Base-by-base conservation (phyloP, 1,284 basidiomycete species). In the Sphaerobolus stellatus region DNA sequence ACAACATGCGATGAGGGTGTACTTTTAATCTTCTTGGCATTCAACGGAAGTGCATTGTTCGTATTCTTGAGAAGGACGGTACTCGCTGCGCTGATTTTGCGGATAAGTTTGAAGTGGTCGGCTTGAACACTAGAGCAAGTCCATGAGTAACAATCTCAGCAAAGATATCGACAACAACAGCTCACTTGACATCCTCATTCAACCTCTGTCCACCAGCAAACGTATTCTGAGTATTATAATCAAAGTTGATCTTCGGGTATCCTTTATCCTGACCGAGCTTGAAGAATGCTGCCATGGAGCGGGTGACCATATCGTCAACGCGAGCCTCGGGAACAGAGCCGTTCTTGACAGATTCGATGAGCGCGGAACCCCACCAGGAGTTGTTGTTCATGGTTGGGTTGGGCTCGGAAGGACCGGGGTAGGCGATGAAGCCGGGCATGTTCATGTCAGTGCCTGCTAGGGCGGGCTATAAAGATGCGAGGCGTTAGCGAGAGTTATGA, bases 41-140 rank as follows among this genome's bases (percentile, higher is more conserved):
- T 62, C 22, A 94, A 71, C 2, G 89, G 89, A 1, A 92, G 72
- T 1, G 73, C 70, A 3, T 70, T 68, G 40, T 77, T 73, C 1
- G 64, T 65, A 67, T 92, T 92, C 74, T 92, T 92, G 48, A 92
- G 75, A 24, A 94, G 71, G 6, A 92, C 83, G 1, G 83, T 86
- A 0, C 84, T 84, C 0, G 86, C 83, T 1, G 78, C 79, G n/a
- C 81, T 88, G 36, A 91, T 83, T 47, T 81, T 72, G 9, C 85
- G 79, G 36, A 89, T 85, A 13, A 86, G 59, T 41, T 81, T 85
- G 49, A 11, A 53, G 22, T 54, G 53, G 20, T 54, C 47, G 9
- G 24, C 47, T 46, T 58, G 51, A 25, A 56, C 51, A 49, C 61
- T 62, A 7, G 25, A 16, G n/a, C 24, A 30, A 29, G 28, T 43